Base-by-base conservation (phyloP, 2,329 filamentous ascomycete species). In the Elsinoe batatas region DNA sequence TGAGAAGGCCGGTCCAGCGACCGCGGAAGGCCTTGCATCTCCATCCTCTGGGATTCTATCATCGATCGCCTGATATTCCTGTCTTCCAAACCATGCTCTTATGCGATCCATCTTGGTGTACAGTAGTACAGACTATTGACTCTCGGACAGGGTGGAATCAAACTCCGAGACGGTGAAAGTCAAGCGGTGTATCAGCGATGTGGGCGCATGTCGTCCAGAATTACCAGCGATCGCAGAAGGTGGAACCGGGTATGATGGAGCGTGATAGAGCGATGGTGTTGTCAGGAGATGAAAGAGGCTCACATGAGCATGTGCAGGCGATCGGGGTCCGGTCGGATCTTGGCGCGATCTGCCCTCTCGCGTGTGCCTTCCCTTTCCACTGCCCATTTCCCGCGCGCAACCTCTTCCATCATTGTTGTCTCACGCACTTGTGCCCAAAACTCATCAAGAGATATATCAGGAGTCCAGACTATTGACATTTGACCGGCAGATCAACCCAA, bases 1-100 rank as follows among this genome's bases (percentile, higher is more conserved):
- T 59, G 89, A 95, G 73, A 95, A 95, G 35, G 43, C 30, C 11
- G 44, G 35, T 7, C 17, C n/a, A 36, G 38, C 6, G 26, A 37
- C 26, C 20, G n/a, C 12, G 15, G 40, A 22, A 20, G 44, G 13
- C 18, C 42, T 40, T 51, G 35, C 36, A 35, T 56, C 20, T 15
- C 11, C 11, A 44, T 32, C 11, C 6, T 18, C 13, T 40, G 37
- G 33, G 26, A 17, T 32, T 57, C 46, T 12, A 42, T 33, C 15
- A 10, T 20, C 30, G 15, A 55, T 22, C 18, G 53, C 22, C 42
- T 55, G 37, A 37, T 55, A 55, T 40, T 55, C 53, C 30, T 40
- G 37, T 20, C 42, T 20, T 7, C 36, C 33, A 40, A 55, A 46
- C 53, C 53, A 55, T 46, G 53, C 53, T 55, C 53, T 55, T 55